Percentiles rank a stretch among this genome's conserved stretches.
Evolutionary conservation across 768 basidiomycete genomes (phyloP).

Genomic region (Suillus subaureus): DNA sequence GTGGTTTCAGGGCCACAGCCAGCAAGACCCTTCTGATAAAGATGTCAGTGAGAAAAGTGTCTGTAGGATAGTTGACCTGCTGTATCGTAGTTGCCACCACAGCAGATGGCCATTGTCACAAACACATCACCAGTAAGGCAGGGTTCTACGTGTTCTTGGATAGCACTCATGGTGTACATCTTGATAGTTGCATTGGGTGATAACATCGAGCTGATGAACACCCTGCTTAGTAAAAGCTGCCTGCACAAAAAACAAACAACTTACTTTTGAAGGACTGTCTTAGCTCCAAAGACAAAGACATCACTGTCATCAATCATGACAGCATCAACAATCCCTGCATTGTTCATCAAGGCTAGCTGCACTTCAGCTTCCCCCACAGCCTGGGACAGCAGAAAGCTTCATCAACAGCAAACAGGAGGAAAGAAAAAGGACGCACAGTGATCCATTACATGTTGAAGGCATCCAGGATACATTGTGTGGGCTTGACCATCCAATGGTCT

Average conservation of each 20-base stretch:
- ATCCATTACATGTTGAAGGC: neutral
- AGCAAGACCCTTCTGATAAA: neutral
- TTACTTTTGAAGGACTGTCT: constrained; percentile 6
- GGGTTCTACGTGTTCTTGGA: constrained; percentile 18
- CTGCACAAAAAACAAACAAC: too few species aligned
- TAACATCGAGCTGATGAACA: too few species aligned
- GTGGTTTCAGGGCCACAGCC: neutral
- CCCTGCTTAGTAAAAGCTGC: too few species aligned
- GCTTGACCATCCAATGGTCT: constrained; percentile 8
- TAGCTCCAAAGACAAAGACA: constrained; percentile 5
- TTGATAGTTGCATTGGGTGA: neutral
- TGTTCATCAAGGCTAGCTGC: neutral
- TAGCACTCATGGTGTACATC: neutral
- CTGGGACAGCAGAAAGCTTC: too few species aligned
- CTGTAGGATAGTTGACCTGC: too few species aligned
- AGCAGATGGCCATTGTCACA: neutral
- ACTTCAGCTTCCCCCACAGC: neutral
- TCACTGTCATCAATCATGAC: constrained; percentile 5
- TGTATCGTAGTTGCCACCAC: neutral
- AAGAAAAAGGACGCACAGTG: neutral
- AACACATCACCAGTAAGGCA: neutral
- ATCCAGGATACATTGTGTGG: constrained; percentile 7
- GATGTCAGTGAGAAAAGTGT: too few species aligned
- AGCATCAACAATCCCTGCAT: neutral
- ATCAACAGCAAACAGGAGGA: too few species aligned